Evolutionary conservation across 495 filamentous ascomycete genomes (phyloP).

Genomic region (Aspergillus cavernicola): DNA sequence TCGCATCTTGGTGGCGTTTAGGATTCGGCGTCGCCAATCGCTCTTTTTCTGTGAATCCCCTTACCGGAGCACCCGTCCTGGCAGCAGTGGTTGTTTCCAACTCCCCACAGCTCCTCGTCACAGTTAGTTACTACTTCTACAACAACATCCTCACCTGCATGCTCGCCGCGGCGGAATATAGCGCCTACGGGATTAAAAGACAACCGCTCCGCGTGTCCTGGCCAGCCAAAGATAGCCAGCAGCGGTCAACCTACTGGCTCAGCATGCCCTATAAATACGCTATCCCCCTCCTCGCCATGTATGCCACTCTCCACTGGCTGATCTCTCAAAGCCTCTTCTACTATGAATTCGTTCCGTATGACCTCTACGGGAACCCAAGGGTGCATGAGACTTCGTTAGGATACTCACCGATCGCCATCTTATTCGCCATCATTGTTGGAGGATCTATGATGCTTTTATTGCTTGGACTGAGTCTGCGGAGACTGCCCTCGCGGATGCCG

Average conservation of each 20-base stretch:
- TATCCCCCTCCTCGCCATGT: constrained; percentile 3
- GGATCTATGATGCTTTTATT: neutral
- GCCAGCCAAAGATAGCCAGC: constrained; percentile 33
- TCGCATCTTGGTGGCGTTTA: too few species aligned
- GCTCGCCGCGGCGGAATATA: constrained; percentile 36
- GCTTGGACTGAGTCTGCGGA: neutral
- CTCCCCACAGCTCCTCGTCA: constrained; percentile 38
- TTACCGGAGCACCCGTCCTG: neutral
- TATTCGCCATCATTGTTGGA: neutral
- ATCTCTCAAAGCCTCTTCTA: neutral
- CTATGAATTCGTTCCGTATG: too few species aligned
- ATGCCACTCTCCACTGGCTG: neutral
- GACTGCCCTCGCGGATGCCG: neutral
- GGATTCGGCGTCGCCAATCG: too few species aligned
- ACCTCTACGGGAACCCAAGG: neutral
- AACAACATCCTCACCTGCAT: constrained; percentile 39
- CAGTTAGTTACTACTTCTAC: constrained; percentile 39
- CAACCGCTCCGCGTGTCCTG: constrained; percentile 44
- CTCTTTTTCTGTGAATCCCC: too few species aligned
- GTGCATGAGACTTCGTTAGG: neutral
- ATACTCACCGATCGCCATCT: neutral
- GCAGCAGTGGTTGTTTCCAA: constrained; percentile 20
- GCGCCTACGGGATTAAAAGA: constrained; percentile 18
- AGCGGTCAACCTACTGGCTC: constrained; percentile 42
- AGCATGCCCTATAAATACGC: constrained; percentile 37